Base-by-base conservation (phyloP, 169 alveolate species). In the Amoebophrya sp. region DNA sequence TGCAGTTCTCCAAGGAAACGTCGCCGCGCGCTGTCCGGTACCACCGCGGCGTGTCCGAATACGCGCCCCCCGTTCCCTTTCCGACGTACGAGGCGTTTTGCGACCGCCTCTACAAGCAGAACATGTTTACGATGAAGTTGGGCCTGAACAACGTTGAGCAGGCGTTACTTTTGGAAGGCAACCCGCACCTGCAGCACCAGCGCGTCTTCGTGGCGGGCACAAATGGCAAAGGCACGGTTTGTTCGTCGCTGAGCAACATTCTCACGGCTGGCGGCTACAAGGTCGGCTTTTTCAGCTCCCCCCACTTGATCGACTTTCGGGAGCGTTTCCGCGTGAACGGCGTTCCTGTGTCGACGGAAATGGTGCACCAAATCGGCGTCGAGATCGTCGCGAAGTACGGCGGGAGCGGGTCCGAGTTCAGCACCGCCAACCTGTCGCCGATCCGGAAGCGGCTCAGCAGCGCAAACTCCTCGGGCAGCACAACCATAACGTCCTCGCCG, bases 261-360 rank as follows among this genome's bases (percentile, higher is more conserved):
- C 35, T 66, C 38, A 12, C 32, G 35, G 66, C 66, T 12, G 29
- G 18, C 7, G 66, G 66, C 66, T 18, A 1, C 35, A 66, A 66
- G 35, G 83, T 66, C 10, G 83, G 83, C 35, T 66, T 66, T 66
- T 66, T 66, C 83, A 66, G 83, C 83, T 66, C 83, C 7, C 83
- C 83, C 7, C 83, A 66, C 83, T 0, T 66, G 35, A 66, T n/a
- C 83, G 83, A 66, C 32, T 66, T 66, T 25, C 83, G 83, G 29
- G 83, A 66, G 83, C 83, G 83, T 2, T 66, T 66, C 35, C 83
- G 83, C 83, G 18, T 66, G 32, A 25, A 66, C 35, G 83, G 83
- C 35, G 83, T 66, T 7, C 83, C 83, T 0, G 83, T 66, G 35
- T 2, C 7, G 35, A 3, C 1, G 83, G 83, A 66, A 3, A 25